Conservation (phyloP, 2,329 filamentous ascomycete species). For the Paecilomyces variotii region DNA sequence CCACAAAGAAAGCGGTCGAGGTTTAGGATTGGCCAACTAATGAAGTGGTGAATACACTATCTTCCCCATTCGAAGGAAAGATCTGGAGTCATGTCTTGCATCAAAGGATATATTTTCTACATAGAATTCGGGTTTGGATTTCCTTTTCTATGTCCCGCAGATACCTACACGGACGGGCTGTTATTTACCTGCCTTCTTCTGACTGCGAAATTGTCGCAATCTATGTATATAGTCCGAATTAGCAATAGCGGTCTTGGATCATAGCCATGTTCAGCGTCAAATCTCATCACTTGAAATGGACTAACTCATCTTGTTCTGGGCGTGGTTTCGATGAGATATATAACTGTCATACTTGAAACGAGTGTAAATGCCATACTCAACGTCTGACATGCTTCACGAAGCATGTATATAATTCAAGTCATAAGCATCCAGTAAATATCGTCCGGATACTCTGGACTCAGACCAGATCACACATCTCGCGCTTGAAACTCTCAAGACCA, state of each 20-base stretch:
- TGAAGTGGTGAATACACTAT: not conserved
- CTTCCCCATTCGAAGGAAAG: not conserved
- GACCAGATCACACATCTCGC: no score
- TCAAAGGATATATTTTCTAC: not conserved
- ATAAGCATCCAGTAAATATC: no score
- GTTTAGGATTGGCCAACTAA: constrained; percentile 25
- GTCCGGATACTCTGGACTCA: no score
- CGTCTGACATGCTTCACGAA: no score
- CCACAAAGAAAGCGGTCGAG: constrained; percentile 31
- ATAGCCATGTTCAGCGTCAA: not conserved
- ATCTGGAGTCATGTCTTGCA: not conserved
- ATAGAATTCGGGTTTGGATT: not conserved
- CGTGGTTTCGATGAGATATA: no score
- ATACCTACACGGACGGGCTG: not conserved
- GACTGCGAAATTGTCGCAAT: not conserved
- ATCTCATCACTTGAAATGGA: constrained; percentile 1
- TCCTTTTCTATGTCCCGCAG: not conserved
- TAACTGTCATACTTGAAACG: no score
- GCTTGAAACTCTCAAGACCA: no score
- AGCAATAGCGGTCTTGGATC: not conserved
- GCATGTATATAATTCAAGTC: no score
- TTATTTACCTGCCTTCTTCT: not conserved
- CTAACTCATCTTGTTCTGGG: no score
- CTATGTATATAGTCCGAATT: not conserved
- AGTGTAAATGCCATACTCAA: no score